A percentile compares a stretch with the other conserved stretches of the same genome.
These are phyloP conservation scores for Aspergillus awamori DNA, from an alignment of 2,329 filamentous ascomycete species.

Conservation along the genomic window DNA sequence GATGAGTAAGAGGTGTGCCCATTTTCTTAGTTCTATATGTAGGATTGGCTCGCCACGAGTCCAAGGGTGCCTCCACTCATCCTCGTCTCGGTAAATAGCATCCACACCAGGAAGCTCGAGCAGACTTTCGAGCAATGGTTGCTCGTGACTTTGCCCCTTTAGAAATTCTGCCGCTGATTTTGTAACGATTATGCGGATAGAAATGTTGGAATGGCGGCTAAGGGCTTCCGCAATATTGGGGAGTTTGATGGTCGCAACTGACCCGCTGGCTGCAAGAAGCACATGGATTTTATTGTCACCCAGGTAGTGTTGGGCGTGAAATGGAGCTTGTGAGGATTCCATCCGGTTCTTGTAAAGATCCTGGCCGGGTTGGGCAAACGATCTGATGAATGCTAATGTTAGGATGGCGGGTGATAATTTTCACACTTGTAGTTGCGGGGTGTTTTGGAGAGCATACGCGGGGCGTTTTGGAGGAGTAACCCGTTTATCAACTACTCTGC, in stretches of 20 bases:
- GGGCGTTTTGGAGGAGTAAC: no score
- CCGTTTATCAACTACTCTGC: no score
- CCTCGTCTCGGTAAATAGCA: conserved; percentile 77
- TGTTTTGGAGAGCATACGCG: no score
- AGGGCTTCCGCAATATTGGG: conserved; percentile 62
- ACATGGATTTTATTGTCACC: conserved; percentile 33
- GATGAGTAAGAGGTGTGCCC: conserved; percentile 79
- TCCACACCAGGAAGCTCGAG: conserved; percentile 70
- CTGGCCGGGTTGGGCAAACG: not conserved
- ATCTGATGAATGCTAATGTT: not conserved
- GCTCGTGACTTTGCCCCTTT: conserved; percentile 72
- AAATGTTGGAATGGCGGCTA: conserved; percentile 56
- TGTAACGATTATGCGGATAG: conserved; percentile 84
- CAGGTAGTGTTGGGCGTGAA: conserved; percentile 22
- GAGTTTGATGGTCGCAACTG: conserved; percentile 88
- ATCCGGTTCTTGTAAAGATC: not conserved
- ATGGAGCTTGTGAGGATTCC: conserved; percentile 8
- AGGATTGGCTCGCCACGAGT: conserved; percentile 75
- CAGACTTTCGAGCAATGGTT: conserved; percentile 68
- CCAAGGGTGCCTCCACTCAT: conserved; percentile 84
- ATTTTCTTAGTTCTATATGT: conserved; percentile 84
- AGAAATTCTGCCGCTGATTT: conserved; percentile 75
- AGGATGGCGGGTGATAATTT: no score
- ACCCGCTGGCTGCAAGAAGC: conserved; percentile 67
- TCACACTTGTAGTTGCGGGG: no score